These are phyloP conservation scores for Annulohypoxylon maeteangense DNA, from an alignment of 495 filamentous ascomycete genomes.

Conservation along the genomic window DNA sequence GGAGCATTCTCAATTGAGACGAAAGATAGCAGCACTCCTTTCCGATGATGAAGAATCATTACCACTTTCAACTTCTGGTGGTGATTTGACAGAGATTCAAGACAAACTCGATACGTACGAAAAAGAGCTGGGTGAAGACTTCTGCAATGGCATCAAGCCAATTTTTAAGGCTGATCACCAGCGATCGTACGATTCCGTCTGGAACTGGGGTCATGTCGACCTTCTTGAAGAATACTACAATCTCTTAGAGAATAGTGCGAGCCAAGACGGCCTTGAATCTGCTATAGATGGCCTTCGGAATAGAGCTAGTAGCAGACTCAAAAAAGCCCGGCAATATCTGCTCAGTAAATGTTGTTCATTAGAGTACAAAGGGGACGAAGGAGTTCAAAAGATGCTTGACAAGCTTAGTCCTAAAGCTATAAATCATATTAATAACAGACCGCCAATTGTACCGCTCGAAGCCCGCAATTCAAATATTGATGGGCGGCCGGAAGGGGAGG, in stretches of 20 bases:
- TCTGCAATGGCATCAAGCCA: slow-evolving; percentile 84
- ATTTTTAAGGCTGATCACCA: slow-evolving; percentile 83
- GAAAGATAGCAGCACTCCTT: slow-evolving; percentile 86
- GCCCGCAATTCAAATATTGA: neutral
- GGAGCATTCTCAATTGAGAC: slow-evolving; percentile 71
- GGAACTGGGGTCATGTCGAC: slow-evolving; percentile 93
- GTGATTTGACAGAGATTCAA: slow-evolving; percentile 64
- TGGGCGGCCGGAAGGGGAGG: neutral
- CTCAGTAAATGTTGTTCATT: slow-evolving; percentile 20
- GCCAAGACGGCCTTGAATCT: slow-evolving; percentile 63
- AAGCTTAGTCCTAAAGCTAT: neutral
- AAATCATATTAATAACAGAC: neutral
- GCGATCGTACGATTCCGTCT: slow-evolving; percentile 87
- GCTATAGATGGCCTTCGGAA: slow-evolving; percentile 19
- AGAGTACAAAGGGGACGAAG: neutral
- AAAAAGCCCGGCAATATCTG: slow-evolving; percentile 30
- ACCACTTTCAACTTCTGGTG: slow-evolving; percentile 72
- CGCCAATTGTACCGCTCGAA: neutral
- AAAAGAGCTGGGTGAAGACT: slow-evolving; percentile 85
- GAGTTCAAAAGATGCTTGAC: slow-evolving; percentile 20
- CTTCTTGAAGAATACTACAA: slow-evolving; percentile 92
- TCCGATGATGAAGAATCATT: slow-evolving; percentile 83
- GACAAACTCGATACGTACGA: slow-evolving; percentile 86
- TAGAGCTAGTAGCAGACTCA: slow-evolving; percentile 26
- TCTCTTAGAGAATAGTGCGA: slow-evolving; percentile 88